A percentile compares a stretch with the other conserved stretches of the same genome.
These are phyloP conservation scores for Anastatica hierochuntica DNA, from an alignment of 345 rosid genomes.

Conservation along the genomic window DNA sequence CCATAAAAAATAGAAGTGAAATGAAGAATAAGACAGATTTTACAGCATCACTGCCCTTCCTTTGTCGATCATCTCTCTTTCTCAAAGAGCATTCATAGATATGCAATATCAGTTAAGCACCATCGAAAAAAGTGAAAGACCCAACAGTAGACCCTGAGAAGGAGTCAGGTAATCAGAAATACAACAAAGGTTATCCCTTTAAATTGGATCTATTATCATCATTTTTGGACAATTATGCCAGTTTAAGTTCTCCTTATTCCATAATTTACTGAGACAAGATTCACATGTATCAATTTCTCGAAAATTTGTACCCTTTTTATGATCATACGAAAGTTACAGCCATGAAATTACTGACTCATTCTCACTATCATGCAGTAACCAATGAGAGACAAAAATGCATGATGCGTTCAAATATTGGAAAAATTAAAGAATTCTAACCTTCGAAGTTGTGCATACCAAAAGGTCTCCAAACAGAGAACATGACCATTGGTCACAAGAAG, in stretches of 20 bases:
- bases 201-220: background rate
- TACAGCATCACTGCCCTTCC: slow-evolving; percentile 29
- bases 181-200: slow-evolving; percentile 6
- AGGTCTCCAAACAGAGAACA: slow-evolving; percentile 87
- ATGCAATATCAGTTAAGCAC: slow-evolving; percentile 40
- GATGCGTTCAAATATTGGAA: slow-evolving; percentile 2
- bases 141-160: slow-evolving; percentile 68
- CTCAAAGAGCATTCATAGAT: slow-evolving; percentile 22
- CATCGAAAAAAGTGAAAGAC: slow-evolving; percentile 64
- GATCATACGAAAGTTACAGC: background rate
- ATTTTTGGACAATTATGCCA: slow-evolving; percentile 64
- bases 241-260: slow-evolving; percentile 70
- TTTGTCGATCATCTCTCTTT: slow-evolving; percentile 18
- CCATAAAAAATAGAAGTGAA: slow-evolving; percentile 41
- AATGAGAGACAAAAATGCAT: slow-evolving; percentile 3
- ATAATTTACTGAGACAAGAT: slow-evolving; percentile 37
- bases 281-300: slow-evolving; percentile 32
- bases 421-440: slow-evolving; percentile 36
- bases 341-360: background rate
- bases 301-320: slow-evolving; percentile 37
- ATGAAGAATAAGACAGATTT: slow-evolving; percentile 47
- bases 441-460: slow-evolving; percentile 55
- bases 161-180: background rate
- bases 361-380: background rate
- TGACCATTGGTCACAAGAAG: slow-evolving; percentile 76